Evolutionary conservation across 345 rosid genomes (phyloP), one percentile per base, ranked within the genome.

Genomic region (Arabidopsis arenosa): DNA sequence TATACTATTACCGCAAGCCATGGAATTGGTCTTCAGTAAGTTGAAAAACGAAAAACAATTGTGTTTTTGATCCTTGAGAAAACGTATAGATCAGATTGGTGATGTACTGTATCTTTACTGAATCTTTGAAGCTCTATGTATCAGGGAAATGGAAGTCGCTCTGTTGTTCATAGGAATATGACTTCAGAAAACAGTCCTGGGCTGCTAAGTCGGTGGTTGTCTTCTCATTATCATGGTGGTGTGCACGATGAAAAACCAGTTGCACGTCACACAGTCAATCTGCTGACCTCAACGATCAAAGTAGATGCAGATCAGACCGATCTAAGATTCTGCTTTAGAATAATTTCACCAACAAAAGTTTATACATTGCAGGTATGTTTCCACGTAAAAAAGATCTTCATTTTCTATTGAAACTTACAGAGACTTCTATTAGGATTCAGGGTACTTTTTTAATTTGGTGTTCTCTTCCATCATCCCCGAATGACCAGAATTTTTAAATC

Each of bases 241-340:
- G 88, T 80, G 21, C 86, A 84, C 67, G 93, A 90, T 74, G 96
- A 90, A 72, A 90, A 90, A 80, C 74, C 91, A 6, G 87, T 80
- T 75, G 93, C 93, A 58, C 92, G 86, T 32, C 91, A 86, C 75
- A 86, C 93, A 11, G 87, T 90, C 47, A 90, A 90, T 69, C 84
- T 90, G 61, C 64, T 90, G 66, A 90, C 96, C 37, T 87, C 96
- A 17, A 90, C 93, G 41, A 90, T 90, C 69, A 90, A 90, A 78
- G 84, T 84, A 67, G 93, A 90, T 21, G 88, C 90, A 30, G 93
- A 90, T 75, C 93, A 90, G 56, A 83, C 93, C 14, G 91, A 90
- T 83, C 82, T 88, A 76, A 86, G 90, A 75, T 90, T 90, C 82
- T 90, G 93, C 82, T 90, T 90, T 86, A 83, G 96, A 76, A 87